Base-by-base conservation (phyloP, 2,329 filamentous ascomycete species). In the Orbilia oligospora region DNA sequence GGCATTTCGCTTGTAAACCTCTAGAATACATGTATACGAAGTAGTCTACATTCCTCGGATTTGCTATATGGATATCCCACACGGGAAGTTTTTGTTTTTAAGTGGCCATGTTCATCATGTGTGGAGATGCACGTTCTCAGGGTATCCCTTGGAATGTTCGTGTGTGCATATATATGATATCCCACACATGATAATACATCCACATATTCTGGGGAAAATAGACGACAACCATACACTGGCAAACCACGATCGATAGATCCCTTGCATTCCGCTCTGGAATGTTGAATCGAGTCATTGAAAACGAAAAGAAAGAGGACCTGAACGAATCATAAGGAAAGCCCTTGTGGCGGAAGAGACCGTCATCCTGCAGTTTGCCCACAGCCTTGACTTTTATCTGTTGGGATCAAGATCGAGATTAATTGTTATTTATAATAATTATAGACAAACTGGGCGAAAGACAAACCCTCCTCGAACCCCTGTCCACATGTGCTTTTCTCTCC, bases 261-360 rank as follows among this genome's bases (percentile, higher is more conserved):
- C 64, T 68, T 75, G 63, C 64, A 41, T 61, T 69, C 30, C 6
- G 6, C 27, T 68, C 2, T 64, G 71, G 71, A 75, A 75, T 75
- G 71, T 27, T 46, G 36, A 16, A 56, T 9, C 33, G 68, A 71
- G 46, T 64, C 55, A 71, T 55, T n/a, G 56, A 44, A 18, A 46
- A 20, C n/a, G 14, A 10, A 10, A 24, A 18, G 6, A 30, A 16
- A 53, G 10, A 14, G 44, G 6, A 3, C 27, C 4, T n/a, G 36
- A n/a, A 49, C 22, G 20, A 48, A 65, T 30, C 24, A 6, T 64
- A 49, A 3, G 3, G 20, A 16, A 46, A 46, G 44, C n/a, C 12
- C 27, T 67, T 67, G 53, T 66, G 33, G 38, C 56, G 55, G 30
- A 63, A 56, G 16, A 49, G 24, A 12, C 53, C 38, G 24, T 41